Evolutionary conservation across 257 asterid genomes (phyloP), one percentile per base, ranked within the genome.

Genomic region (Forsythia viridissima): DNA sequence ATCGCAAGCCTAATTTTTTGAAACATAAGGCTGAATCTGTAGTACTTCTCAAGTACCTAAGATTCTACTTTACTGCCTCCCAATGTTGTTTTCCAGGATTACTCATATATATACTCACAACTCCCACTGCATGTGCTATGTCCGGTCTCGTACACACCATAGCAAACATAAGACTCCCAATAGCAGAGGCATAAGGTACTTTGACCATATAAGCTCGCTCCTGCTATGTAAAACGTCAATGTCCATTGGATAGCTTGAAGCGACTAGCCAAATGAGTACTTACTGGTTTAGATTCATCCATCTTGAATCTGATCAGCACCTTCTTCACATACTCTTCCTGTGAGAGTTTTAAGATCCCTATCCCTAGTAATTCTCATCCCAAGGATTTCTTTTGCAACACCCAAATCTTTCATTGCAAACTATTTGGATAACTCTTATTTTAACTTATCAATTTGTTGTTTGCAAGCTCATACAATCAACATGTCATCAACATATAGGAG

Each of bases 61-160:
- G 13, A 30, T 21, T 52, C 77, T 34, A 74, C 6, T 74, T 74
- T 5, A 52, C 52, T 16, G 18, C 68, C 2, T 55, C 46, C 36
- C 48, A 74, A 51, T 74, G 77, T 5, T 12, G 13, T 11, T 46
- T 46, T 10, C 52, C 8, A 4, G 5, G 4, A 46, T 46, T 46
- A 5, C 52, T 6, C 72, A 75, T 61, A 38, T 75, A 75, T 37
- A 38, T 40, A 18, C 79, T 61, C 11, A 75, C 72, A 41, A 57
- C 16, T 44, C 16, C 52, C 5, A 44, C 51, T 10, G 13, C 4
- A 44, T 44, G 52, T 12, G 16, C 52, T 10, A 44, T 44, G 52
- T 44, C 12, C 1, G 16, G 16, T 44, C 8, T 44, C 72, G 36
- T 73, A 46, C 77, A 73, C 21, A 51, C 69, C 46, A 73, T 48